phyloP scores from a whole-genome alignment of 2,329 filamentous ascomycete species.

The Botrytis medusae region DNA sequence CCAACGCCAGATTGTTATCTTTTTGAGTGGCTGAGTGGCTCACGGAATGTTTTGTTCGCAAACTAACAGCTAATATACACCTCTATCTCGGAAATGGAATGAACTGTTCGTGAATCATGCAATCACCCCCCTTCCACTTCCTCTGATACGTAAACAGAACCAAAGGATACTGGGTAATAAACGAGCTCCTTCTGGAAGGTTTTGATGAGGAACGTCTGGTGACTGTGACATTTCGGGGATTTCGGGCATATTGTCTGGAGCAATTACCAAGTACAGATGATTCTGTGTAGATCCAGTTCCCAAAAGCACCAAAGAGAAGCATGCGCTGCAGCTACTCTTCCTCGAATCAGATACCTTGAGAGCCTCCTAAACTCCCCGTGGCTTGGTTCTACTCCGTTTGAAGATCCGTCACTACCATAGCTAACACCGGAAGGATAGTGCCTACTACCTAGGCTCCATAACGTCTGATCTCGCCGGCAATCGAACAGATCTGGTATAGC shows the following conservation, averaged over 20 bases:
- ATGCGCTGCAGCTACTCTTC: background rate
- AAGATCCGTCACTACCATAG: background rate
- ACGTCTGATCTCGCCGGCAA: background rate
- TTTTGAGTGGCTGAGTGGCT: background rate
- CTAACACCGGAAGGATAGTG: background rate
- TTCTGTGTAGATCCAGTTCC: background rate
- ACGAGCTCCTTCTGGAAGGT: background rate
- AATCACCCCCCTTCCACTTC: background rate
- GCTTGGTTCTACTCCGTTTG: background rate
- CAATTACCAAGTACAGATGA: background rate
- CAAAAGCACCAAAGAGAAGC: background rate
- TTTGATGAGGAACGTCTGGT: background rate
- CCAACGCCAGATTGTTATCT: background rate
- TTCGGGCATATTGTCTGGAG: background rate
- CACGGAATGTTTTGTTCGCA: background rate
- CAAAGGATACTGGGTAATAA: background rate
- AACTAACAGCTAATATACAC: background rate
- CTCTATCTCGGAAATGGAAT: background rate
- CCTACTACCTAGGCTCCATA: background rate
- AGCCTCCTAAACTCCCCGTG: background rate
- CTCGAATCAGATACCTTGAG: background rate
- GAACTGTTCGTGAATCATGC: background rate
- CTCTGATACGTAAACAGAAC: background rate
- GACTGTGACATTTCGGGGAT: background rate
- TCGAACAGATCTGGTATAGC: background rate